phyloP scores from a whole-genome alignment of 73 alveolate genomes.

The Paramecium bursaria region DNA sequence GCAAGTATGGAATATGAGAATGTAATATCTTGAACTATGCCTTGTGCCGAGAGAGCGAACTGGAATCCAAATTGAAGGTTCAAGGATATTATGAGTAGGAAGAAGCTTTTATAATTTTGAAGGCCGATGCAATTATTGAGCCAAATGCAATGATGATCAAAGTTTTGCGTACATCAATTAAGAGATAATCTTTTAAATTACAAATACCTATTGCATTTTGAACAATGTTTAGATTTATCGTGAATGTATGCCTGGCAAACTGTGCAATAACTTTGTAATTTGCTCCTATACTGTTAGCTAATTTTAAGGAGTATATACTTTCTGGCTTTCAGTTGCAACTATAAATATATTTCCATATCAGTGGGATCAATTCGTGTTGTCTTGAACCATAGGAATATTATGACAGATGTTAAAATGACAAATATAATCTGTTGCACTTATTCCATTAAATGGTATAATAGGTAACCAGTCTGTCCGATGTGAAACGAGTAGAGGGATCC shows the following conservation, averaged over 20 bases:
- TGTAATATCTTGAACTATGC: not conserved
- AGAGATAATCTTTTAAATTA: no score
- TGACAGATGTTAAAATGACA: slow-evolving; percentile 8
- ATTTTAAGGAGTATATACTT: not conserved
- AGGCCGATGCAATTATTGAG: not conserved
- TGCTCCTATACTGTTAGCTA: not conserved
- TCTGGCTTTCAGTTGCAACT: not conserved
- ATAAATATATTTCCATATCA: slow-evolving; percentile 28
- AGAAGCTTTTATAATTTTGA: not conserved
- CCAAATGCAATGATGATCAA: slow-evolving; percentile 58
- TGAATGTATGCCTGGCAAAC: slow-evolving; percentile 17
- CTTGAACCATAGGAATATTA: slow-evolving; percentile 8
- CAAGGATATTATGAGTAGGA: no score
- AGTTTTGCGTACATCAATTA: slow-evolving; percentile 25
- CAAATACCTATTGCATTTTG: not conserved
- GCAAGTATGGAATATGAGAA: not conserved
- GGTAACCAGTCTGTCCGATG: not conserved
- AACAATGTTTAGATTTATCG: slow-evolving; percentile 15
- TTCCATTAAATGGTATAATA: not conserved
- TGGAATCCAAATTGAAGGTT: no score
- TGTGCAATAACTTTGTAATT: slow-evolving; percentile 30
- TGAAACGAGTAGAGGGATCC: slow-evolving; percentile 7
- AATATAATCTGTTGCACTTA: not conserved
- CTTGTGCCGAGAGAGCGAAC: not conserved
- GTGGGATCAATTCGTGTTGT: slow-evolving; percentile 54